phyloP scores from a whole-genome alignment of 2,329 filamentous ascomycete species.

The Teratosphaeriaceae sp. region DNA sequence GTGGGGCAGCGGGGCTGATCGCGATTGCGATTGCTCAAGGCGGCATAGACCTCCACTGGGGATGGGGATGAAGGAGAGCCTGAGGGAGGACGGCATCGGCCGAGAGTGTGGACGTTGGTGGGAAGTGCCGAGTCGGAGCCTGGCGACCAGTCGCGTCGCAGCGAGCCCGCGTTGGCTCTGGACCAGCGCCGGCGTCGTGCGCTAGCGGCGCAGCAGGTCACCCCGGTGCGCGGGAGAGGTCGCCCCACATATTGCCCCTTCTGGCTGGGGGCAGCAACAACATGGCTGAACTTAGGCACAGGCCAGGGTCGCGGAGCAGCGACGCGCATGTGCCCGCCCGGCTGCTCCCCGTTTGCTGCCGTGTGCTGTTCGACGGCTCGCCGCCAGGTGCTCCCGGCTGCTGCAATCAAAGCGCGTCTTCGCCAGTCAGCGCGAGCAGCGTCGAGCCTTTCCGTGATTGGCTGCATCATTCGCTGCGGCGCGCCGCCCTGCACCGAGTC shows the following conservation, averaged over 20 bases:
- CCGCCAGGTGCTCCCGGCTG: too few species aligned
- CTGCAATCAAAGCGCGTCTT: not conserved
- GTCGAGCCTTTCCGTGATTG: too few species aligned
- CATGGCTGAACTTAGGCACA: not conserved
- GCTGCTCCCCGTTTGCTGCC: not conserved
- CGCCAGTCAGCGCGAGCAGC: conserved; percentile 2
- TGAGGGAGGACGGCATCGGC: too few species aligned
- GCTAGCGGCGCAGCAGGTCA: not conserved
- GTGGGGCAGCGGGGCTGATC: not conserved
- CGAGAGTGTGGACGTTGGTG: too few species aligned
- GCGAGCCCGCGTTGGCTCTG: not conserved
- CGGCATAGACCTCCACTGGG: not conserved
- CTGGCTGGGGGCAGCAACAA: not conserved
- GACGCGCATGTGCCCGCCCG: not conserved
- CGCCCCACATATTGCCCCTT: not conserved
- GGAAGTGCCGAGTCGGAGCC: too few species aligned
- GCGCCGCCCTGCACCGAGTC: not conserved
- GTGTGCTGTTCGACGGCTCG: not conserved
- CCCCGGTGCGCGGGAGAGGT: not conserved
- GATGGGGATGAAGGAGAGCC: not conserved
- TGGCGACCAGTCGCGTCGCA: too few species aligned
- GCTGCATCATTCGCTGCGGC: too few species aligned
- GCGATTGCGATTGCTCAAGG: not conserved
- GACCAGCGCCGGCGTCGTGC: not conserved
- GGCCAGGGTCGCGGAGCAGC: not conserved